These are phyloP conservation scores for Zymoseptoria passerinii DNA, from an alignment of 2,329 filamentous ascomycete species.

Conservation along the genomic window DNA sequence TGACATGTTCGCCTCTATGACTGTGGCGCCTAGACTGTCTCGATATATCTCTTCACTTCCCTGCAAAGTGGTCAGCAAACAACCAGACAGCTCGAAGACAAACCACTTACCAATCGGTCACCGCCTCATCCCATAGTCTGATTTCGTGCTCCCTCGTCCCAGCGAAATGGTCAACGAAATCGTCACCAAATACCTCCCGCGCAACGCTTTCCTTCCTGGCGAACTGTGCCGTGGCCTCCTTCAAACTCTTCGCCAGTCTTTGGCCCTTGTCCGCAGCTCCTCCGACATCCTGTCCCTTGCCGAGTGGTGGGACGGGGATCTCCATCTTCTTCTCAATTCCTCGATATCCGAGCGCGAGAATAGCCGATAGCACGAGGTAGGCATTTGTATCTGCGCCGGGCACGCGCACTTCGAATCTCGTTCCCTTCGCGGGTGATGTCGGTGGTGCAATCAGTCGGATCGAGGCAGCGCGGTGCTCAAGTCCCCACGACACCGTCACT, in stretches of 20 bases:
- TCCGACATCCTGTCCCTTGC: conserved; percentile 76
- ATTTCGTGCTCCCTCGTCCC: conserved; percentile 90
- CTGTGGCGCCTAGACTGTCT: conserved; percentile 26
- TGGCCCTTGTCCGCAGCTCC: conserved; percentile 61
- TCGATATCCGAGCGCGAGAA: conserved; percentile 80
- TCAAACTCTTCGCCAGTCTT: conserved; percentile 72
- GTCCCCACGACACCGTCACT: conserved; percentile 92
- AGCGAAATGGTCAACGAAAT: conserved; percentile 91
- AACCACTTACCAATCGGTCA: conserved; percentile 80
- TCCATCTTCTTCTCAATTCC: conserved; percentile 88
- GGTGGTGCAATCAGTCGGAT: conserved; percentile 85
- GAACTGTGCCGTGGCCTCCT: conserved; percentile 75
- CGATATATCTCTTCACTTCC: conserved; percentile 33
- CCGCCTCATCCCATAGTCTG: conserved; percentile 84
- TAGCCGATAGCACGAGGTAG: conserved; percentile 75
- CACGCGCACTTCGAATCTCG: conserved; percentile 85
- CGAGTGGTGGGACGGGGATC: conserved; percentile 72
- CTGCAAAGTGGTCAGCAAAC: conserved; percentile 17
- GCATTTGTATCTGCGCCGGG: conserved; percentile 92
- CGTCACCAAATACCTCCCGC: conserved; percentile 87
- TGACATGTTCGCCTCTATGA: background rate
- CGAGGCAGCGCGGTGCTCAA: conserved; percentile 88
- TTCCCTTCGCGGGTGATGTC: conserved; percentile 73
- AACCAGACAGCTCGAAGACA: background rate
- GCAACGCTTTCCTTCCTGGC: conserved; percentile 72